phyloP scores from a whole-genome alignment of 2,329 filamentous ascomycete genomes.

The Allantophomopsis lycopodina region DNA sequence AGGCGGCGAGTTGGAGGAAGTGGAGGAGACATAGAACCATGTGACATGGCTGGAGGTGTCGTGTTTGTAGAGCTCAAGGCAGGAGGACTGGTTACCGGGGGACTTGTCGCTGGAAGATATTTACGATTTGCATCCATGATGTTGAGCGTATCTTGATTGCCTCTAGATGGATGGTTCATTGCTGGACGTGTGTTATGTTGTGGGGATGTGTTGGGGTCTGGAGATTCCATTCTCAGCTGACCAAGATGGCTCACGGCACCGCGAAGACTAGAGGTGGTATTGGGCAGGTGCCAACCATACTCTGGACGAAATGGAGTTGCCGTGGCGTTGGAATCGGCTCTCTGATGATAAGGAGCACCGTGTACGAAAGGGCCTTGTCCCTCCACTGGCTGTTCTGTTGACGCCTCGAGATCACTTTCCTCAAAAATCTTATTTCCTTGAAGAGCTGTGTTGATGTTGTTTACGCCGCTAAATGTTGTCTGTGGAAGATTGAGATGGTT shows the following conservation, averaged over 20 bases:
- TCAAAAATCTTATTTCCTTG: background rate
- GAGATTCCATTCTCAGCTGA: constrained; percentile 18
- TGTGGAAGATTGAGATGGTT: constrained; percentile 14
- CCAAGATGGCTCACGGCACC: constrained; percentile 18
- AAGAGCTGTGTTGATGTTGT: too few species aligned
- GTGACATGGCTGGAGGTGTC: background rate
- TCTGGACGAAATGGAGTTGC: constrained; percentile 5
- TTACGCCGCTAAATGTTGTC: constrained; percentile 1
- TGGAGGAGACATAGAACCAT: constrained; percentile 1
- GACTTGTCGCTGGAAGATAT: too few species aligned
- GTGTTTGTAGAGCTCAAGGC: too few species aligned
- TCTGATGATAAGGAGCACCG: background rate
- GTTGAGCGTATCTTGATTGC: too few species aligned
- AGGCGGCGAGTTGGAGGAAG: background rate
- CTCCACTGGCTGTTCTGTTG: background rate
- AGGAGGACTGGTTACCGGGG: too few species aligned
- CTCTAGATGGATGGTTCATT: too few species aligned
- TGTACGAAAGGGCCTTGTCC: background rate
- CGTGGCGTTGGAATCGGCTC: constrained; percentile 2
- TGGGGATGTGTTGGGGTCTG: constrained; percentile 10
- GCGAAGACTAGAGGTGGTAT: constrained; percentile 15
- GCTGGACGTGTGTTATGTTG: background rate
- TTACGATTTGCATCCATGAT: too few species aligned
- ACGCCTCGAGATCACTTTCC: background rate
- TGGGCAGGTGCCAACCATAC: constrained; percentile 3